These are phyloP conservation scores for Leishmania tropica DNA, from an alignment of 208 protist species.

Conservation along the genomic window DNA sequence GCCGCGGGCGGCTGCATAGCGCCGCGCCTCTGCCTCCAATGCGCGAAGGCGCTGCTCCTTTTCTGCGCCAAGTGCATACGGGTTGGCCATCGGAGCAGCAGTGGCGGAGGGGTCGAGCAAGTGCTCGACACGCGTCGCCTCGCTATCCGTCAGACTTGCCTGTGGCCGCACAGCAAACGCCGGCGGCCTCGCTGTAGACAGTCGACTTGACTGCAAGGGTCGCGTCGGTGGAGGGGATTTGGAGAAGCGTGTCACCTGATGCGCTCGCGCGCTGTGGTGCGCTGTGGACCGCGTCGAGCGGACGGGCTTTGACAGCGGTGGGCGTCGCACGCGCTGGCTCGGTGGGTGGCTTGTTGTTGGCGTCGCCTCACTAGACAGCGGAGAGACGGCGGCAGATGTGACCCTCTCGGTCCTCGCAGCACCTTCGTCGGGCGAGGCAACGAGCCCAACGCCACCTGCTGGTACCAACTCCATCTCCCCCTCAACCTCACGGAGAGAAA, in stretches of 20 bases:
- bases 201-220: not conserved
- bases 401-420: not conserved
- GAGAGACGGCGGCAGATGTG: not conserved
- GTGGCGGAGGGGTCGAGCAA: slow-evolving; percentile 36
- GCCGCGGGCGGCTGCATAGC: slow-evolving; percentile 15
- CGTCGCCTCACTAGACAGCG: not conserved
- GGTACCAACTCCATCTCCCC: not conserved
- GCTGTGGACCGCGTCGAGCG: not conserved
- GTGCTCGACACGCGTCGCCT: slow-evolving; percentile 48
- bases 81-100: slow-evolving; percentile 31
- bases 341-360: not conserved
- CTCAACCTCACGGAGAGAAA: not conserved
- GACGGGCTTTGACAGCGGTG: not conserved
- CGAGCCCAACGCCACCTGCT: not conserved
- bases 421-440: not conserved
- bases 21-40: slow-evolving; percentile 9
- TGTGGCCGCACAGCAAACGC: slow-evolving; percentile 20
- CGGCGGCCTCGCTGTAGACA: not conserved
- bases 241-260: not conserved
- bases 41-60: slow-evolving; percentile 16
- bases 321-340: not conserved
- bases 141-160: slow-evolving; percentile 19
- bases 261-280: not conserved
- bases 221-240: not conserved
- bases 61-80: slow-evolving; percentile 24